Base-by-base conservation (phyloP, 164 flowering plant genomes). In the Vitis amurensis region DNA sequence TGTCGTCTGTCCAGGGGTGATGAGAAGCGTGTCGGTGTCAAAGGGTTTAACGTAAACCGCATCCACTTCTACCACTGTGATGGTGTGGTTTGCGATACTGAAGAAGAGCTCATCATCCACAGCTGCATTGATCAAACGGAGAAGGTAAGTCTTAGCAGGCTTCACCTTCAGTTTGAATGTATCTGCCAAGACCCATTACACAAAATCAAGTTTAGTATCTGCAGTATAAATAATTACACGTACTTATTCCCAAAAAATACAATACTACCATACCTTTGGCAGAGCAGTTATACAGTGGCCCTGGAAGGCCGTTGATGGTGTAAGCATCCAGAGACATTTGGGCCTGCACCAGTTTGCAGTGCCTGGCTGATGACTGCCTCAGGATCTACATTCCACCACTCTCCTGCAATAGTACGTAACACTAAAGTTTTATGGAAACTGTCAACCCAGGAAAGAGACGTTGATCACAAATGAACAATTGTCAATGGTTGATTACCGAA, bases 261-360 rank as follows among this genome's bases (percentile, higher is more conserved):
- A 3, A 31, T 31, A 31, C 44, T 3, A 31, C 44, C 7, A 3
- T 4, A 82, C 85, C 81, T 75, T 80, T 78, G n/a, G 74, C 63
- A 8, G 86, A 80, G 75, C 86, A 80, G 55, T 80, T 80, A 30
- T 83, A 83, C 27, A 78, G 30, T 13, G 80, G 82, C 3, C 84
- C 86, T 3, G 84, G 82, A 50, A 83, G 69, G 16, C 79, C 82
- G 66, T 79, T 79, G 29, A 79, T 72, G 47, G 76, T 69, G 55
- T 72, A 66, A 31, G 80, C 84, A 68, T 83, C 82, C 82, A 30
- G 86, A 81, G 57, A 81, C 83, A 68, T 81, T 81, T 7, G 86
- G 86, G 8, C 81, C 84, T 23, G 79, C 86, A 13, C 86, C 86
- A 0, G 84, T 81, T 49, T 68, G 81, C n/a, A 71, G 63, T 49